Evolutionary conservation across 768 basidiomycete species (phyloP).

Genomic region (Fomitopsis pulvina): DNA sequence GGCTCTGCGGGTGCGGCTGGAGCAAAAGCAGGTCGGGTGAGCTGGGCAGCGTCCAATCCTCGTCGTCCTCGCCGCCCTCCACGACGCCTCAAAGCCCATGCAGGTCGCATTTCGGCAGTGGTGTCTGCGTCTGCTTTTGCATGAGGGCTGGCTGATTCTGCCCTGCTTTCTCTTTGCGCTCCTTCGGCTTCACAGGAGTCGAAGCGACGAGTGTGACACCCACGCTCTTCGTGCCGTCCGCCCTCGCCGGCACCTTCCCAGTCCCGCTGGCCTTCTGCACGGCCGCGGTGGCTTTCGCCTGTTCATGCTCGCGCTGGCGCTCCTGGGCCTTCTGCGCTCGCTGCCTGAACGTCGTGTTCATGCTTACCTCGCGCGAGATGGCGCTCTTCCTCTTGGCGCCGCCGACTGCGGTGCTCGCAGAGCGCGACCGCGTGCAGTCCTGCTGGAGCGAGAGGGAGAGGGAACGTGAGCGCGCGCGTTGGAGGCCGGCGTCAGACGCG

Average conservation of each 20-base stretch:
- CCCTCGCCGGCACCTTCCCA: neutral
- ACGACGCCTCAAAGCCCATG: neutral
- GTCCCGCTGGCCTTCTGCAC: neutral
- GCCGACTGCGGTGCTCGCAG: constrained; percentile 19
- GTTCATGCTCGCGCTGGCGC: constrained; percentile 6
- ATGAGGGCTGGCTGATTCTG: neutral
- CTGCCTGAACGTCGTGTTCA: constrained; percentile 55
- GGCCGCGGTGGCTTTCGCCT: constrained; percentile 5
- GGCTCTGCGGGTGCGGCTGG: neutral
- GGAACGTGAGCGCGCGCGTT: constrained; percentile 24
- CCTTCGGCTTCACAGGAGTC: constrained; percentile 40
- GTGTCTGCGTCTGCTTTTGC: neutral
- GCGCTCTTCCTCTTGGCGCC: constrained; percentile 38
- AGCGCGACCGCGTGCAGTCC: constrained; percentile 41
- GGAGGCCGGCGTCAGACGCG: neutral
- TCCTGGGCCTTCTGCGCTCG: constrained; percentile 31
- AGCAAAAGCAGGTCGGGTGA: constrained; percentile 17
- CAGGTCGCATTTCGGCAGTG: constrained; percentile 1
- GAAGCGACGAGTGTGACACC: constrained; percentile 47
- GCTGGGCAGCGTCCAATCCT: constrained; percentile 19
- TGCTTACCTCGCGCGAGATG: constrained; percentile 69
- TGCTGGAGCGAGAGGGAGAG: constrained; percentile 66
- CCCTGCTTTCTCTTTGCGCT: neutral
- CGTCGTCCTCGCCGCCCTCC: constrained; percentile 18
- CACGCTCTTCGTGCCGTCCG: constrained; percentile 1